Conservation (phyloP, 129 eudicot genomes). For the Mikania micrantha region DNA sequence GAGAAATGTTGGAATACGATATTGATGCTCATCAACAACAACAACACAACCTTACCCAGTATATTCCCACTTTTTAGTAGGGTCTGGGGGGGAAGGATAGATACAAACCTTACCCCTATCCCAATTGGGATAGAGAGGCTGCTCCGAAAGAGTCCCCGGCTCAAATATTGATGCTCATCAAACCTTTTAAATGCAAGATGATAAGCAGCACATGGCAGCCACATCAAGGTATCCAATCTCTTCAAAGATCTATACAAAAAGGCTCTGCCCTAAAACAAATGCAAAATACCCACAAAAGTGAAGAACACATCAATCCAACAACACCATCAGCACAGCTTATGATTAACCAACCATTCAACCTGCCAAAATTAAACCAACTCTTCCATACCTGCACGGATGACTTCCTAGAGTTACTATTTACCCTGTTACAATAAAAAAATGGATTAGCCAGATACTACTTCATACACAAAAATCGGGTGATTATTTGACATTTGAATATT, state of each 20-base stretch:
- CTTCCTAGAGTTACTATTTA: constrained; percentile 16
- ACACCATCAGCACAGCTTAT: background rate
- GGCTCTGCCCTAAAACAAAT: constrained; percentile 29
- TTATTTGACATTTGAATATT: background rate
- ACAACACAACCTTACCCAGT: too few species aligned
- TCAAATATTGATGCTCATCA: constrained; percentile 10
- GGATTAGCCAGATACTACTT: constrained; percentile 18
- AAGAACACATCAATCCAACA: constrained; percentile 16
- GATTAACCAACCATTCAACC: background rate
- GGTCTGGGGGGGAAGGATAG: too few species aligned
- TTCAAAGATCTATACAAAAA: constrained; percentile 32
- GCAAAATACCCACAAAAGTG: constrained; percentile 16
- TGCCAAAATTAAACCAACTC: constrained; percentile 9
- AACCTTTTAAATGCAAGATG: constrained; percentile 30
- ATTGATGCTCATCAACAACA: too few species aligned
- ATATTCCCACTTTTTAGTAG: too few species aligned
- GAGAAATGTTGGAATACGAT: constrained; percentile 17
- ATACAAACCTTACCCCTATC: too few species aligned
- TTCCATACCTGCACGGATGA: constrained; percentile 13
- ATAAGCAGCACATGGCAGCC: constrained; percentile 38
- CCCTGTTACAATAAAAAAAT: constrained; percentile 29
- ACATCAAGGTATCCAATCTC: constrained; percentile 38
- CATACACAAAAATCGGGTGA: background rate
- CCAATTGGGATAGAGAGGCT: too few species aligned
- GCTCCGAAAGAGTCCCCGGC: too few species aligned